Evolutionary conservation across 1,284 basidiomycete species (phyloP).

Genomic region (Phlebopus sp.): DNA sequence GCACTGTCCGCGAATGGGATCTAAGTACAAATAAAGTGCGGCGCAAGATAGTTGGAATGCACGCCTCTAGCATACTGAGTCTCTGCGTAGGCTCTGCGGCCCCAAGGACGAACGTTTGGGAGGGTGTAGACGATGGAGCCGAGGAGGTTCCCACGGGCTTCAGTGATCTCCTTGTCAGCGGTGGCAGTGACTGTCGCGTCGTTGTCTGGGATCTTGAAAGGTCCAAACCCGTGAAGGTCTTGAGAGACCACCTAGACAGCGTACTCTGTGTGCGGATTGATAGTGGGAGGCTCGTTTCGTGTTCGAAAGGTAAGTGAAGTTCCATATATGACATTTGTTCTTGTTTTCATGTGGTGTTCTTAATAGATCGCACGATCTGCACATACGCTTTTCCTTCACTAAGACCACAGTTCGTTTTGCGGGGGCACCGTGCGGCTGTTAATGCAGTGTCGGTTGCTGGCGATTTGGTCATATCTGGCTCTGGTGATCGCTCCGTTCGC

Average conservation of each 20-base stretch:
- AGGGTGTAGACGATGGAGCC: conserved; percentile 10
- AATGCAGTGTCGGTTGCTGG: conserved; percentile 77
- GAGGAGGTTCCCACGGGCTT: conserved; percentile 15
- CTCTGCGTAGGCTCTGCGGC: conserved; percentile 50
- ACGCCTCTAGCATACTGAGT: conserved; percentile 74
- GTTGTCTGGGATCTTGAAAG: conserved; percentile 72
- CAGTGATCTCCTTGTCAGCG: conserved; percentile 66
- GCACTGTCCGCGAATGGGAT: conserved; percentile 80
- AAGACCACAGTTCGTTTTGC: conserved; percentile 56
- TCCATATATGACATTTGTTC: neutral
- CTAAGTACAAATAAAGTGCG: conserved; percentile 62
- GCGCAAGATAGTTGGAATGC: conserved; percentile 67
- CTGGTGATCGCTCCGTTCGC: conserved; percentile 78
- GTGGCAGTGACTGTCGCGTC: conserved; percentile 74
- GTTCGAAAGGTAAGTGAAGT: conserved; percentile 70
- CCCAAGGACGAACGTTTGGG: conserved; percentile 7
- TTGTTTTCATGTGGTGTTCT: conserved; percentile 2
- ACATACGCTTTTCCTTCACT: conserved; percentile 72
- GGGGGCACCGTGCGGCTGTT: conserved; percentile 76
- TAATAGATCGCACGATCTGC: conserved; percentile 75
- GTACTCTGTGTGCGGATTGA: conserved; percentile 82
- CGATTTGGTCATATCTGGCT: conserved; percentile 73
- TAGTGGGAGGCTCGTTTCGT: conserved; percentile 67
- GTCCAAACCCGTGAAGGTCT: conserved; percentile 49
- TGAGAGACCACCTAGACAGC: conserved; percentile 75